Base-by-base conservation (phyloP, 768 basidiomycete species). In the Lyophyllum shimeji region DNA sequence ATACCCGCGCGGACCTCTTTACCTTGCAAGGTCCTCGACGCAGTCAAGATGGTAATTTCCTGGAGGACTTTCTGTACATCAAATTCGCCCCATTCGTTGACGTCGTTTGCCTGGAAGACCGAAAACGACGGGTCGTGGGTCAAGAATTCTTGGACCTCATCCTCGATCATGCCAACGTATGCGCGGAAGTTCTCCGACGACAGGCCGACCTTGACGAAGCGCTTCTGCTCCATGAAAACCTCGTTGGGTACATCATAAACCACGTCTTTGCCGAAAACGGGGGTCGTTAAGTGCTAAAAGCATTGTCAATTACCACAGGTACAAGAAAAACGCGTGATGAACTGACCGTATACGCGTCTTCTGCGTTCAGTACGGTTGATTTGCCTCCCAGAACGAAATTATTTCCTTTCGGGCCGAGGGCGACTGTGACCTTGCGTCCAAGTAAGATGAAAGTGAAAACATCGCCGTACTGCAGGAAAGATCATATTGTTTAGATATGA, bases 241-340 rank as follows among this genome's bases (percentile, higher is more conserved):
- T 95, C 91, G 70, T 98, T 98, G 29, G 97, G 96, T 49, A 92
- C 86, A 64, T 98, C 97, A 69, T 98, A 99, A 11, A 98, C 95
- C 45, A 99, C 97, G 46, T 93, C 95, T 67, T 93, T 94, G 44
- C 97, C 97, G 65, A 99, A 99, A 12, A 98, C 87, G 3, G 96
- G 96, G 0, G 90, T 95, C 0, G 95, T 96, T 44, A 95, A 74
- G 67, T 91, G 89, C 94, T 96, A 62, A 13, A 24, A 29, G 7
- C 44, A 52, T 18, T 39, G 52, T 43, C 56, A 55, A 64, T 34
- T 48, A n/a, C n/a, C n/a, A n/a, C n/a, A 34, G 21, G 33, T 40
- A 31, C 8, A 48, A 11, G 33, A 1, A 21, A 8, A 13, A 27
- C 5, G 46, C n/a, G 27, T 17, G 0, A 4, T 27, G 7, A 9